phyloP scores from a whole-genome alignment of 257 asterid genomes.

The Marsdenia floribunda region DNA sequence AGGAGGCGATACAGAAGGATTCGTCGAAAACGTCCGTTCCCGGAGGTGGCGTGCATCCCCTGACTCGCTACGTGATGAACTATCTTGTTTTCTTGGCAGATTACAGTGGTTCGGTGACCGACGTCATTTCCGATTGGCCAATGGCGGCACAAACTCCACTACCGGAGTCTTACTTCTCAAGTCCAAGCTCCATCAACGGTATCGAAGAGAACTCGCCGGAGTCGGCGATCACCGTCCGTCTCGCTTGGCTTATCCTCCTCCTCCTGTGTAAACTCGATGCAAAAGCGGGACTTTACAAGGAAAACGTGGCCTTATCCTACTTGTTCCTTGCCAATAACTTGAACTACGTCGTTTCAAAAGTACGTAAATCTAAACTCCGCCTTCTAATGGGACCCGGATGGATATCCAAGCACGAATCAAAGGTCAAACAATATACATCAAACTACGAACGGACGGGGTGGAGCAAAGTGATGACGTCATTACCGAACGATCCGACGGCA shows the following conservation, averaged over 20 bases:
- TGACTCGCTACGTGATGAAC: constrained; percentile 91
- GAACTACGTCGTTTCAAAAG: constrained; percentile 71
- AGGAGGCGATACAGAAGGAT: constrained; percentile 77
- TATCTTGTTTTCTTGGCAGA: constrained; percentile 63
- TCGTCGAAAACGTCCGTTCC: constrained; percentile 43
- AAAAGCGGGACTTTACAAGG: constrained; percentile 55
- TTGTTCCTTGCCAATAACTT: constrained; percentile 71
- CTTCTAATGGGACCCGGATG: constrained; percentile 64
- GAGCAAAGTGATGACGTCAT: constrained; percentile 35
- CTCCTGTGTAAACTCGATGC: constrained; percentile 81
- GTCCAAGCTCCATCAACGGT: constrained; percentile 29
- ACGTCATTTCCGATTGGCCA: constrained; percentile 54
- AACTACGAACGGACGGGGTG: constrained; percentile 58
- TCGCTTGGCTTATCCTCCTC: constrained; percentile 80
- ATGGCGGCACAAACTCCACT: constrained; percentile 32
- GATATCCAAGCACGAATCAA: constrained; percentile 43
- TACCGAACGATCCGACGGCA: constrained; percentile 46
- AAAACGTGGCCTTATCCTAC: constrained; percentile 60
- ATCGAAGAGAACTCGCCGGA: constrained; percentile 27
- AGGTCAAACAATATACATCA: constrained; percentile 42
- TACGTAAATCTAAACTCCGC: constrained; percentile 51
- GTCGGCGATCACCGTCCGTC: constrained; percentile 37
- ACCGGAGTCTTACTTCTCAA: constrained; percentile 58
- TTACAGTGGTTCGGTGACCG: constrained; percentile 61
- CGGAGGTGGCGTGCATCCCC: constrained; percentile 73